Percentiles rank a stretch among this genome's conserved stretches.
These are phyloP conservation scores for Leishmania major DNA, from an alignment of 208 protist species.

Conservation along the genomic window DNA sequence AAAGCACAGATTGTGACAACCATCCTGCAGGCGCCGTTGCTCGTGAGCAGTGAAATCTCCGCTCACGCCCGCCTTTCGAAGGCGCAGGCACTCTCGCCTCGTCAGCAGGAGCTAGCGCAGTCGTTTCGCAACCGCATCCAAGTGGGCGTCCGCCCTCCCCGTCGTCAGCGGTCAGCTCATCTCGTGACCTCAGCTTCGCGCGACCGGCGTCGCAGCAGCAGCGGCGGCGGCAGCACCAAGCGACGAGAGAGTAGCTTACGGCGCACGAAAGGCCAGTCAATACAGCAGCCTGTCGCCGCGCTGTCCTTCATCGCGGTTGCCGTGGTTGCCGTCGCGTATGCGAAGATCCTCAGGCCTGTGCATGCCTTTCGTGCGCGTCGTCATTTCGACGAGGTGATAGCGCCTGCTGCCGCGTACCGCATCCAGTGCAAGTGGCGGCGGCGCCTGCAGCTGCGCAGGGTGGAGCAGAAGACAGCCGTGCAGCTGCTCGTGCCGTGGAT, in stretches of 20 bases:
- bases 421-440: constrained; percentile 76
- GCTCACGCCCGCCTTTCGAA: background rate
- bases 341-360: constrained; percentile 36
- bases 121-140: constrained; percentile 51
- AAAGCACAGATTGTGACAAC: background rate
- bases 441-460: constrained; percentile 41
- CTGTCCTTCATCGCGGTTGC: constrained; percentile 15
- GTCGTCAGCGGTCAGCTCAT: constrained; percentile 18
- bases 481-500: constrained; percentile 60
- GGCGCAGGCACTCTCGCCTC: constrained; percentile 6
- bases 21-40: constrained; percentile 6
- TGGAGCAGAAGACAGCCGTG: constrained; percentile 32
- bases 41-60: constrained; percentile 7
- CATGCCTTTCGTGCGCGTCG: constrained; percentile 29
- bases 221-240: constrained; percentile 14
- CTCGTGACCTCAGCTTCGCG: background rate
- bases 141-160: constrained; percentile 23
- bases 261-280: constrained; percentile 2
- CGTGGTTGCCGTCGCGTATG: constrained; percentile 34
- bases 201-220: constrained; percentile 1
- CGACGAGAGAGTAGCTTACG: constrained; percentile 15
- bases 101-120: constrained; percentile 31
- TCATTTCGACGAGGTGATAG: constrained; percentile 36
- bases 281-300: constrained; percentile 4
- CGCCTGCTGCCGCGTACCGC: constrained; percentile 56